A percentile compares a stretch with the other conserved stretches of the same genome.
phyloP scores from a whole-genome alignment of 2,329 filamentous ascomycete species.

The Hypoxylon sp. region DNA sequence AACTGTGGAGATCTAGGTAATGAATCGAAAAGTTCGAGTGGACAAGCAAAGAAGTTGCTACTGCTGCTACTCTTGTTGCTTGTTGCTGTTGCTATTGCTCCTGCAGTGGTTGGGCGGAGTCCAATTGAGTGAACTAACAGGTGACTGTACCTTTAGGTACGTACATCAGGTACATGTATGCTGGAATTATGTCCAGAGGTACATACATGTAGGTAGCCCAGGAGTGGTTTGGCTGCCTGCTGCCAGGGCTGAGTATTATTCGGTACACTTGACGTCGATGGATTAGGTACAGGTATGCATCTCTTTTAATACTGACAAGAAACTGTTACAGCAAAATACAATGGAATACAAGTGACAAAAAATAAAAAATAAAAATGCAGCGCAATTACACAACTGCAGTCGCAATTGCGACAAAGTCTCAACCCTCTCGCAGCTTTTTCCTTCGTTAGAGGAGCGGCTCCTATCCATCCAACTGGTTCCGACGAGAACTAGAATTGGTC shows the following conservation, averaged over 20 bases:
- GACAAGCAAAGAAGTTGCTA: conserved; percentile 13
- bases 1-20: conserved; percentile 25
- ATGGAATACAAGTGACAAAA: not conserved
- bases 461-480: conserved; percentile 36
- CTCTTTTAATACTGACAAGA: not conserved
- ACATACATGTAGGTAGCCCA: conserved; percentile 1
- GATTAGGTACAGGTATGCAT: not conserved
- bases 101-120: conserved; percentile 12
- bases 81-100: conserved; percentile 2
- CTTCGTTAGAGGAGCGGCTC: conserved; percentile 24
- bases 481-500: conserved; percentile 29
- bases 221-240: conserved; percentile 8
- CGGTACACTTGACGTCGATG: not conserved
- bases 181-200: too few species aligned
- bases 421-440: conserved; percentile 16
- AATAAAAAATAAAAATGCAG: not conserved
- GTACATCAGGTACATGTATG: not conserved
- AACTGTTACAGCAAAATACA: not conserved
- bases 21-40: conserved; percentile 26
- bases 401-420: conserved; percentile 10
- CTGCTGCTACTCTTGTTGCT: not conserved
- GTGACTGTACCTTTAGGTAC: not conserved
- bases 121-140: conserved; percentile 22
- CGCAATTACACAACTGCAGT: conserved; percentile 17
- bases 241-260: conserved; percentile 4